Evolutionary conservation across 306 rosid species (phyloP), one percentile per base, ranked within the genome.

Genomic region (Lagenaria siceraria): DNA sequence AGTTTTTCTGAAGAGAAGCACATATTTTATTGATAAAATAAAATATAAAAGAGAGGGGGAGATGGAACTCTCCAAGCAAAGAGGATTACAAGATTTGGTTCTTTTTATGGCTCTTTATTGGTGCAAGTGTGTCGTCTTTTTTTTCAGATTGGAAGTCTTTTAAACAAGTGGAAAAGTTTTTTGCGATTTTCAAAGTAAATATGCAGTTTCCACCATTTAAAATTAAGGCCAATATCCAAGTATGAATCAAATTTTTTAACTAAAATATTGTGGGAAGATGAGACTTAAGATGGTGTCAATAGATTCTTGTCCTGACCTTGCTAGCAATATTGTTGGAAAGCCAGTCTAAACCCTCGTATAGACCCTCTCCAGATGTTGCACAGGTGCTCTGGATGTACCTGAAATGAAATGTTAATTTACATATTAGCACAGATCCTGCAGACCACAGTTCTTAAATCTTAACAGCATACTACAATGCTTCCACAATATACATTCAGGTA

Each of bases 291-390:
- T 14, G 2, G 53, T 46, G 22, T 25, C 21, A 46, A 70, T 13
- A 70, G 31, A 42, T 14, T 70, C 42, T 22, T 43, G 62, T 62
- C 52, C 70, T 76, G 74, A 83, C 94, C 91, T 89, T 89, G 94
- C 80, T 87, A 76, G 91, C 91, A 78, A 89, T 89, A 74, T 88
- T 88, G 88, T 86, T 86, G 70, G 92, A 88, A 76, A 88, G 92
- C 90, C 92, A 88, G 0, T 88, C 92, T 78, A 88, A 78, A 77
- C 92, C 92, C 85, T 89, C 91, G 35, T 89, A 89, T 43, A 87
- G 88, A 70, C 94, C 94, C 83, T 89, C 94, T 83, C 94, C 94
- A 84, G 94, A 89, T 49, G 94, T 89, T 74, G 93, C 93, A 73
- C 93, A 89, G 15, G 93, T 89, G 86, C 91, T 89, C 85, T 89